Conservation (phyloP, 805 yeast genomes). For the Starmerella vitae region DNA sequence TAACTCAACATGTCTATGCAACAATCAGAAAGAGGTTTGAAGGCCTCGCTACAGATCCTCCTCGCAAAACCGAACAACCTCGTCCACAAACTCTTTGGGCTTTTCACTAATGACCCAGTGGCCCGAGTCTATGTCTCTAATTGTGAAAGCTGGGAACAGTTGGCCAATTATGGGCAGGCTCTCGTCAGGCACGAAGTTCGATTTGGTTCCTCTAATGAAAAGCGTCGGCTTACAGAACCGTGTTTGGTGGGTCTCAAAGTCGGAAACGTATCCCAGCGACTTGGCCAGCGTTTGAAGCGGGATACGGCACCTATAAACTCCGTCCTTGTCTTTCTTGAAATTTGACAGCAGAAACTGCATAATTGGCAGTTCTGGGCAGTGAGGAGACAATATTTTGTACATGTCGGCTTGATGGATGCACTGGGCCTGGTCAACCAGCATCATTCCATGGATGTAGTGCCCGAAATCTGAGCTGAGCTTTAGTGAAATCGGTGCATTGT, state of each 20-base stretch:
- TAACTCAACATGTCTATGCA: no score
- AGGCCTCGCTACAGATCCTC: slow-evolving; percentile 1
- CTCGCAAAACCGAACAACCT: slow-evolving; percentile 52
- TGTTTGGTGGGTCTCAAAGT: slow-evolving; percentile 54
- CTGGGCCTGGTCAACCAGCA: slow-evolving; percentile 38
- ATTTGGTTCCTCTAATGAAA: slow-evolving; percentile 65
- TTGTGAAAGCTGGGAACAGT: slow-evolving; percentile 65
- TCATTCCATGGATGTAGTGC: slow-evolving; percentile 49
- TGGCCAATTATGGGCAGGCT: slow-evolving; percentile 55
- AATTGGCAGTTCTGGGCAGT: slow-evolving; percentile 46
- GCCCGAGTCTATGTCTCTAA: slow-evolving; percentile 67
- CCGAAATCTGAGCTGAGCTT: slow-evolving; percentile 47
- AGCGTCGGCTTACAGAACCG: slow-evolving; percentile 61
- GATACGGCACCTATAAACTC: slow-evolving; percentile 36
- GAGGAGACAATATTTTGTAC: slow-evolving; percentile 44
- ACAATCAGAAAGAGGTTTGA: no score
- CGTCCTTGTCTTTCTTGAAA: slow-evolving; percentile 33
- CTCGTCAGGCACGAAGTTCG: slow-evolving; percentile 74
- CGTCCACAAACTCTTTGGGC: slow-evolving; percentile 58
- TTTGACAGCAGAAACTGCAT: slow-evolving; percentile 72
- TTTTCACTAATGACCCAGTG: slow-evolving; percentile 90
- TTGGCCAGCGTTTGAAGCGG: slow-evolving; percentile 61
- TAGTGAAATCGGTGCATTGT: slow-evolving; percentile 73
- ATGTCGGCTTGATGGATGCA: slow-evolving; percentile 51
- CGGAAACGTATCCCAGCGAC: slow-evolving; percentile 52